A percentile compares a stretch with the other conserved stretches of the same genome.
Evolutionary conservation across 352 stramenopile genomes (phyloP).

Genomic region (Phytopythium litorale): DNA sequence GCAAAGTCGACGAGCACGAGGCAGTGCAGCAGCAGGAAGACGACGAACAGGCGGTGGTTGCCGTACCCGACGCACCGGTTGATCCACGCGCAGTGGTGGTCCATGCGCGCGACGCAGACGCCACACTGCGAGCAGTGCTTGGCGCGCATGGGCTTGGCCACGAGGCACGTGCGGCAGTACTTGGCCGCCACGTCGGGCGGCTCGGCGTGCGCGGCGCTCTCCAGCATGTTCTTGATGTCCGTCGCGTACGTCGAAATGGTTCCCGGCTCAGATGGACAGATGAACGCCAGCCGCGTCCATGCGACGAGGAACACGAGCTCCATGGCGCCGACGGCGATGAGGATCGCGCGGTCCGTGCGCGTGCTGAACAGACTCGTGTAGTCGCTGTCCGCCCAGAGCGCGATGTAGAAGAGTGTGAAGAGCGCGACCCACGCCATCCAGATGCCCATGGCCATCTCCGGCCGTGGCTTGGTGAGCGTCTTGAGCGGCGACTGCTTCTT

Average conservation of each 20-base stretch:
- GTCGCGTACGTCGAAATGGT: conserved; percentile 43
- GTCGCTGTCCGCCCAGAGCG: conserved; percentile 44
- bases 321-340: conserved; percentile 34
- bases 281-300: conserved; percentile 49
- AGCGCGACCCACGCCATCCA: conserved; percentile 68
- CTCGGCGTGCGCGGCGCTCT: conserved; percentile 35
- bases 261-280: conserved; percentile 56
- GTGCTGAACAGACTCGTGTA: conserved; percentile 42
- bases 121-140: conserved; percentile 81
- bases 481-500: conserved; percentile 18
- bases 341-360: not conserved
- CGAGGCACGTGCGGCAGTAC: conserved; percentile 69
- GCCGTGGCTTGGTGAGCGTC: conserved; percentile 38
- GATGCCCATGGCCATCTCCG: conserved; percentile 72
- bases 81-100: conserved; percentile 88
- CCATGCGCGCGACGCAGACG: conserved; percentile 77
- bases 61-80: conserved; percentile 77
- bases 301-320: conserved; percentile 45
- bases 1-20: conserved; percentile 44
- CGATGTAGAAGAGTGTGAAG: conserved; percentile 69
- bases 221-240: conserved; percentile 53
- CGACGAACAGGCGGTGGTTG: conserved; percentile 79
- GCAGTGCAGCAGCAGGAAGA: conserved; percentile 71
- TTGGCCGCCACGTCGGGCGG: conserved; percentile 32
- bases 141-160: conserved; percentile 66